phyloP scores from a whole-genome alignment of 2,329 filamentous ascomycete genomes.

The Thelonectria olida region DNA sequence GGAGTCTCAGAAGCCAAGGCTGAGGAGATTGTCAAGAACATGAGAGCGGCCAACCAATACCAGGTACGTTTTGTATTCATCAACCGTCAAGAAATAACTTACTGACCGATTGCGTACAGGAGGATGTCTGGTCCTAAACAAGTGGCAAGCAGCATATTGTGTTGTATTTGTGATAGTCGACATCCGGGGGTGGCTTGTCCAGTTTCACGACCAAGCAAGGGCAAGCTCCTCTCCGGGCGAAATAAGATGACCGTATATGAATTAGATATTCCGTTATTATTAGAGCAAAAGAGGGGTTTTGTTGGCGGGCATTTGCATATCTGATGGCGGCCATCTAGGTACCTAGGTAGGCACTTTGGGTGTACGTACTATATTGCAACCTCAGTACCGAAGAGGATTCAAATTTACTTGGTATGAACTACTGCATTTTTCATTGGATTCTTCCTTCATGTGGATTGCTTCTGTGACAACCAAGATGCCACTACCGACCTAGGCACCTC shows the following conservation, averaged over 20 bases:
- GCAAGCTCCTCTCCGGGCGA: slow-evolving; percentile 32
- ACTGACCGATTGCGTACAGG: slow-evolving; percentile 53
- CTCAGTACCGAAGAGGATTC: slow-evolving; percentile 11
- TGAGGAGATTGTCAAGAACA: slow-evolving; percentile 96
- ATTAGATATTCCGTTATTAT: slow-evolving; percentile 34
- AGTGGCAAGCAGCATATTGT: slow-evolving; percentile 10
- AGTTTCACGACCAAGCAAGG: slow-evolving; percentile 30
- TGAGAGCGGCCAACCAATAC: slow-evolving; percentile 95
- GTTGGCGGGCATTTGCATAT: slow-evolving; percentile 23
- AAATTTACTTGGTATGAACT: not conserved
- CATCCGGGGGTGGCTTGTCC: slow-evolving; percentile 32
- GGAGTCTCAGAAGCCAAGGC: slow-evolving; percentile 86
- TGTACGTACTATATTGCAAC: slow-evolving; percentile 31
- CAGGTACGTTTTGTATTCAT: slow-evolving; percentile 68
- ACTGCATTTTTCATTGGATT: too few species aligned
- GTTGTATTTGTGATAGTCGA: slow-evolving; percentile 33
- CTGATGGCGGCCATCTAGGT: slow-evolving; percentile 23
- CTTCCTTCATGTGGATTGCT: not conserved
- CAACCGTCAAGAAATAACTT: slow-evolving; percentile 3
- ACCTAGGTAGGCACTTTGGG: slow-evolving; percentile 16
- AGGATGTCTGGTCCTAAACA: slow-evolving; percentile 75
- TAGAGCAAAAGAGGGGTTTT: slow-evolving; percentile 30
- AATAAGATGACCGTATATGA: slow-evolving; percentile 36
- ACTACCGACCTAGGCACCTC: too few species aligned
- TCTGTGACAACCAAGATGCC: not conserved